These are phyloP conservation scores for Hirsutella thompsonii DNA, from an alignment of 2,329 filamentous ascomycete species.

Conservation along the genomic window DNA sequence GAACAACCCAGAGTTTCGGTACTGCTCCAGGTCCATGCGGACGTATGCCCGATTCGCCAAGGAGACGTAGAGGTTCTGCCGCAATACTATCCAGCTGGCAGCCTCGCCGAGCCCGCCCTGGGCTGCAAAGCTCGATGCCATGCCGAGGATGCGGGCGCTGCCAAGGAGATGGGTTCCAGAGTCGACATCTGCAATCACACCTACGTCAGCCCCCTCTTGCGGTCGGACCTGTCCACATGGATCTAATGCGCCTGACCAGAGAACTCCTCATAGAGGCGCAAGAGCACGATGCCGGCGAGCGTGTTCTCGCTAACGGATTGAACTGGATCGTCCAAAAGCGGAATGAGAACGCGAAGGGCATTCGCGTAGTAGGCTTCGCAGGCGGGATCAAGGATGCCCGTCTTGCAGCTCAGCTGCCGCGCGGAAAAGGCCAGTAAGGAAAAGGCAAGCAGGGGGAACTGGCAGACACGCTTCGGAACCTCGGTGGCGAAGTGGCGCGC, in stretches of 20 bases:
- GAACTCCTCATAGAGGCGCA: conserved; percentile 27
- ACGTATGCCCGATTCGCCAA: conserved; percentile 24
- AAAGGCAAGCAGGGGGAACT: conserved; percentile 22
- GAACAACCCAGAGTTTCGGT: conserved; percentile 12
- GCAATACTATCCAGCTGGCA: conserved; percentile 31
- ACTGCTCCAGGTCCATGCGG: conserved; percentile 22
- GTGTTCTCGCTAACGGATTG: conserved; percentile 23
- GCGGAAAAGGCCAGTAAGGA: conserved; percentile 14
- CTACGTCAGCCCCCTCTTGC: conserved; percentile 2
- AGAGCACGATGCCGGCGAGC: conserved; percentile 22
- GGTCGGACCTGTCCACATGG: no score
- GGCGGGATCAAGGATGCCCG: conserved; percentile 12
- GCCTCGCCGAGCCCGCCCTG: conserved; percentile 25
- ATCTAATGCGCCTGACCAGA: conserved; percentile 11
- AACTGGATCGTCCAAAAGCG: conserved; percentile 18
- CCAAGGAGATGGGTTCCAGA: conserved; percentile 14
- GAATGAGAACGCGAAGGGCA: conserved; percentile 25
- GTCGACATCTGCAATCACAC: conserved; percentile 9
- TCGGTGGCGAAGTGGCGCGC: conserved; percentile 25
- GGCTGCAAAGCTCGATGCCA: conserved; percentile 13
- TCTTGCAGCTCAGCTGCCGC: conserved; percentile 9
- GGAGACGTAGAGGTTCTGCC: conserved; percentile 35
- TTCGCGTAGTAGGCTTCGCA: conserved; percentile 26
- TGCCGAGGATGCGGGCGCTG: conserved; percentile 13
- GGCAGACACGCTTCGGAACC: conserved; percentile 24